Percentiles rank a stretch among this genome's conserved stretches.
Conservation (phyloP, 768 basidiomycete genomes). For the Pisolithus marmoratus region DNA sequence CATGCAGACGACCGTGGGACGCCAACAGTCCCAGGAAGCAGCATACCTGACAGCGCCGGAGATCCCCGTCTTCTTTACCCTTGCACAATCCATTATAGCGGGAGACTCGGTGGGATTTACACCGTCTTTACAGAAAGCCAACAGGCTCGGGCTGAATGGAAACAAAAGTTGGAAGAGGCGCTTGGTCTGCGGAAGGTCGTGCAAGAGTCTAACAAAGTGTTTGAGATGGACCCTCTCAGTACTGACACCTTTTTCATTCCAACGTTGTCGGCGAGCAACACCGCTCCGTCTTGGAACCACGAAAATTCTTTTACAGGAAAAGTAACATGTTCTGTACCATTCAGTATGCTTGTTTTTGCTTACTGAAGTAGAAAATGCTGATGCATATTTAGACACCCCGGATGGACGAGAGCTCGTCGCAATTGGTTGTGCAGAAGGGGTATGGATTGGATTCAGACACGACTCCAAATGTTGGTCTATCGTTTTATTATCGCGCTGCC, state of each 20-base stretch:
- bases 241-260: conserved; percentile 84
- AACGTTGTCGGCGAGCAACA: conserved; percentile 43
- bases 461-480: conserved; percentile 66
- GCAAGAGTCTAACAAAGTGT: conserved; percentile 91
- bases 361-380: conserved; percentile 1
- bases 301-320: conserved; percentile 73
- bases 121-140: conserved; percentile 83
- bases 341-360: conserved; percentile 45
- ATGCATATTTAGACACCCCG: conserved; percentile 52
- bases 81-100: conserved; percentile 84
- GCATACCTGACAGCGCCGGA: conserved; percentile 34
- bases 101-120: conserved; percentile 80
- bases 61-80: conserved; percentile 83
- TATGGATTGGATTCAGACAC: conserved; percentile 91
- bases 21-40: conserved; percentile 22
- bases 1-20: conserved; percentile 22
- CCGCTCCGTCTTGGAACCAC: conserved; percentile 54
- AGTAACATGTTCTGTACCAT: conserved; percentile 94
- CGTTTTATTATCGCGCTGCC: not conserved
- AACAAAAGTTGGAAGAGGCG: conserved; percentile 83
- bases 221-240: conserved; percentile 88
- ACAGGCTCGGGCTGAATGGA: conserved; percentile 80
- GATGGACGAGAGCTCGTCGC: conserved; percentile 86
- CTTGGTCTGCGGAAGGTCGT: conserved; percentile 78
- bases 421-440: conserved; percentile 91